Evolutionary conservation across 1,284 basidiomycete genomes (phyloP).

Genomic region (Apiotrichum sp.): DNA sequence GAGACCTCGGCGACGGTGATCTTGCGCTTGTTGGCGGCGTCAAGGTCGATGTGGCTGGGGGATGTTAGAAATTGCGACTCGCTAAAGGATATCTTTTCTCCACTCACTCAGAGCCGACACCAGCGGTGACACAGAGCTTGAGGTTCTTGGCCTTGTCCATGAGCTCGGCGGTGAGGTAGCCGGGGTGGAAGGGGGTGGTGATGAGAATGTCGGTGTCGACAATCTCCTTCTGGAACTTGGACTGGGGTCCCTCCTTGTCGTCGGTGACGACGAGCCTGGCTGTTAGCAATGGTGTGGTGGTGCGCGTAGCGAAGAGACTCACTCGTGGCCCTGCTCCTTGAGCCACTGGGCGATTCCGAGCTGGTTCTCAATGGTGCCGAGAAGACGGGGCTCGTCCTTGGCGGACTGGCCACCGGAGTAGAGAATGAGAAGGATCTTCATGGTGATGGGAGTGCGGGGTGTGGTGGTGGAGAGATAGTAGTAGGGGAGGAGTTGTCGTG

Average conservation of each 20-base stretch:
- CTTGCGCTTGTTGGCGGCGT: conserved; percentile 73
- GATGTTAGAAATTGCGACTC: not conserved
- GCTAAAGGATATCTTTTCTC: not conserved
- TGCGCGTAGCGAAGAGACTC: too few species aligned
- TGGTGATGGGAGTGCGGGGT: not conserved
- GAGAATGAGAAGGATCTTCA: conserved; percentile 71
- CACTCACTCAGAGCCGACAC: conserved; percentile 68
- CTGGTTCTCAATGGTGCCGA: conserved; percentile 88
- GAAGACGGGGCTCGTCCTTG: conserved; percentile 69
- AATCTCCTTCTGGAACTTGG: conserved; percentile 81
- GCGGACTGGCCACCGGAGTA: conserved; percentile 56
- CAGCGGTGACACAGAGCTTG: conserved; percentile 87
- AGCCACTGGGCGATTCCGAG: conserved; percentile 69
- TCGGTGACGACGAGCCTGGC: conserved; percentile 56
- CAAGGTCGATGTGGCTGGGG: conserved; percentile 69
- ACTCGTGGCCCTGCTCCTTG: conserved; percentile 69
- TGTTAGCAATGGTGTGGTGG: conserved; percentile 10
- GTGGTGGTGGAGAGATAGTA: not conserved
- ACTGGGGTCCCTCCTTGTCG: conserved; percentile 80
- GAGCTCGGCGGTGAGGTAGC: conserved; percentile 77
- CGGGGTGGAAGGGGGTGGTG: conserved; percentile 84
- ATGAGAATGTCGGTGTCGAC: conserved; percentile 58
- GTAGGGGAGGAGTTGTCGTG: not conserved
- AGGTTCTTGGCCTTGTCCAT: conserved; percentile 78
- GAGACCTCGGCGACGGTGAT: conserved; percentile 81